Base-by-base conservation (phyloP, 345 rosid species). In the Linum lewisii region DNA sequence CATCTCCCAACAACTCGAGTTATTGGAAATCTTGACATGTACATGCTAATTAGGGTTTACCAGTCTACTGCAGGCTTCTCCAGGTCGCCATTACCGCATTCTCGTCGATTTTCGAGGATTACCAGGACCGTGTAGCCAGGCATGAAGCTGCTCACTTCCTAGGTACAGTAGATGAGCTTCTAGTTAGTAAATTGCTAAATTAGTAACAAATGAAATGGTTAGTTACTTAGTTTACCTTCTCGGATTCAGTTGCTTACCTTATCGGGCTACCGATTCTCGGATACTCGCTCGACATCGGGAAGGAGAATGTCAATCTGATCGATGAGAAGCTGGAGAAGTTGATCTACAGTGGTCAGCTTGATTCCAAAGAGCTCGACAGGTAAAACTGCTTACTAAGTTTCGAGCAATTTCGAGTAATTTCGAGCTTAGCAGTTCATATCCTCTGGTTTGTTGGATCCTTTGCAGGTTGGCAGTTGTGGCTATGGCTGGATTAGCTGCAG, bases 401-500 rank as follows among this genome's bases (percentile, higher is more conserved):
- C n/a, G n/a, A n/a, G n/a, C n/a, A n/a, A n/a, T 32, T 21, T 16
- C 11, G 32, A 47, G 14, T 14, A 38, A 6, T 44, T 16, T 13
- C 36, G 24, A 19, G 56, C 24, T 52, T 19, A 52, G 54, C 24
- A 4, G 13, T n/a, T 20, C 8, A 13, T 3, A 21, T 52, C 4
- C 24, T 6, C 23, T 25, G 51, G 36, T 14, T n/a, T 8, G 15
- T 56, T 7, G 23, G 0, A 8, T 42, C 59, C n/a, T n/a, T 69
- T 53, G 65, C 79, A 92, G 98, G 74, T 65, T 92, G 69, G 86
- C 96, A 6, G 89, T 83, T 19, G 90, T 86, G 23, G 82, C 98
- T 22, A 83, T 92, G 98, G 98, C 96, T 50, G 93, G 96, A 66
- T 90, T 92, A 66, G 95, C 96, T 0, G 98, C 96, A 2, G 98